Evolutionary conservation across 2,329 filamentous ascomycete species (phyloP).

Genomic region (Pseudogymnoascus sp.): DNA sequence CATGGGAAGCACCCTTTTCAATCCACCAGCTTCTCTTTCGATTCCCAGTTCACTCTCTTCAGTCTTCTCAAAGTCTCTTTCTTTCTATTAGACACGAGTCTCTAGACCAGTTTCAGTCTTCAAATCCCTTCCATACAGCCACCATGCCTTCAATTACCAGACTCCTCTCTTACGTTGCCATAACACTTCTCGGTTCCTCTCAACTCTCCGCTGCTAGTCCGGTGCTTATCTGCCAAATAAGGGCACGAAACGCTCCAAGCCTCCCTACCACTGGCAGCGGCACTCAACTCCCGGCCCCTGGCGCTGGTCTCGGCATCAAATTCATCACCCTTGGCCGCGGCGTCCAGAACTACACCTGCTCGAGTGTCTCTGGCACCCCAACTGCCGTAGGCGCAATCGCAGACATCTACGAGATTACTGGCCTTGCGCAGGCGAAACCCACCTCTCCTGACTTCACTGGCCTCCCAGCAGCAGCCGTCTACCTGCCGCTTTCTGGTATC

Average conservation of each 20-base stretch:
- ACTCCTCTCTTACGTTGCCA: conserved; percentile 16
- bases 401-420: conserved; percentile 27
- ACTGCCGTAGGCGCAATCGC: conserved; percentile 25
- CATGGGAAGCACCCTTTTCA: neutral
- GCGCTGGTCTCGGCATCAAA: conserved; percentile 21
- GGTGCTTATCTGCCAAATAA: neutral
- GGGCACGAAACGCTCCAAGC: conserved; percentile 12
- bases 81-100: neutral
- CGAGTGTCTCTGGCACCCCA: conserved; percentile 14
- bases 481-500: conserved; percentile 13
- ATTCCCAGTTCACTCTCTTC: neutral
- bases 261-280: conserved; percentile 22
- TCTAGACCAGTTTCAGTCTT: neutral
- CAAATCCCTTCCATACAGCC: neutral
- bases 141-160: conserved; percentile 22
- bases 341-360: conserved; percentile 29
- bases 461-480: conserved; percentile 20
- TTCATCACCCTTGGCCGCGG: conserved; percentile 27
- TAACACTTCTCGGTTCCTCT: conserved; percentile 19
- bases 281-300: conserved; percentile 18
- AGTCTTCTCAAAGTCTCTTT: neutral
- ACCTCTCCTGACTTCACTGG: conserved; percentile 12
- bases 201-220: conserved; percentile 18
- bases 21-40: neutral
- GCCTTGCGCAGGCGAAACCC: conserved; percentile 16